These are phyloP conservation scores for Rosa lucieae DNA, from an alignment of 306 rosid species.

Conservation along the genomic window DNA sequence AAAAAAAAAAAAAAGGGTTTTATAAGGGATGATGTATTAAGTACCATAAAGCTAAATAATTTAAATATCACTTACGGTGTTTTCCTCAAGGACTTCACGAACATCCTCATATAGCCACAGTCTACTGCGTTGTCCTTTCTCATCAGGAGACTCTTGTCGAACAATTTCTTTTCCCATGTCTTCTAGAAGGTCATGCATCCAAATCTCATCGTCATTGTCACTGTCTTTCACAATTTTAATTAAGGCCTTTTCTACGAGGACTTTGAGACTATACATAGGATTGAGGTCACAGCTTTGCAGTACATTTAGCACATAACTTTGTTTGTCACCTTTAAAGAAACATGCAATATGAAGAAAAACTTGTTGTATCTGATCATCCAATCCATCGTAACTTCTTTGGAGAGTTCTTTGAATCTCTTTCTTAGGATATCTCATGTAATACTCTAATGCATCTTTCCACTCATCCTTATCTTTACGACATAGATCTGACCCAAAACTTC, in stretches of 20 bases:
- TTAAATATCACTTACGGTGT: background rate
- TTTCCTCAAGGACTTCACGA: background rate
- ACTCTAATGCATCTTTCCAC: slow-evolving; percentile 37
- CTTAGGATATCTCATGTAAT: slow-evolving; percentile 29
- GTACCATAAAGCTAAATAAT: background rate
- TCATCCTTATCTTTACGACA: slow-evolving; percentile 9
- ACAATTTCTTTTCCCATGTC: slow-evolving; percentile 38
- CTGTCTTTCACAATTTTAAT: background rate
- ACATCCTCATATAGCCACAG: slow-evolving; percentile 36
- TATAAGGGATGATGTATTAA: no score
- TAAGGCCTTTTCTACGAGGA: background rate
- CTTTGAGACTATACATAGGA: background rate
- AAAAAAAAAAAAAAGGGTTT: no score
- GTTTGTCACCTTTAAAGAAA: slow-evolving; percentile 24
- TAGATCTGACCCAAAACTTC: slow-evolving; percentile 41
- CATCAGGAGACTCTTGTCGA: slow-evolving; percentile 13
- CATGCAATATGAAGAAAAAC: slow-evolving; percentile 45
- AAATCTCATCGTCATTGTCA: background rate
- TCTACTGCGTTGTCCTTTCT: slow-evolving; percentile 23
- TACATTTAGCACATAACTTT: slow-evolving; percentile 30
- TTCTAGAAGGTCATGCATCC: slow-evolving; percentile 47
- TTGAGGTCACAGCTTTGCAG: slow-evolving; percentile 33
- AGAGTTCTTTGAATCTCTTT: slow-evolving; percentile 35
- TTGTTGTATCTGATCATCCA: slow-evolving; percentile 17
- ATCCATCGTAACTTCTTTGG: slow-evolving; percentile 32